Percentiles rank a stretch among this genome's conserved stretches.
phyloP scores from a whole-genome alignment of 495 filamentous ascomycete genomes.

The Melanomma pulvis-pyrius region DNA sequence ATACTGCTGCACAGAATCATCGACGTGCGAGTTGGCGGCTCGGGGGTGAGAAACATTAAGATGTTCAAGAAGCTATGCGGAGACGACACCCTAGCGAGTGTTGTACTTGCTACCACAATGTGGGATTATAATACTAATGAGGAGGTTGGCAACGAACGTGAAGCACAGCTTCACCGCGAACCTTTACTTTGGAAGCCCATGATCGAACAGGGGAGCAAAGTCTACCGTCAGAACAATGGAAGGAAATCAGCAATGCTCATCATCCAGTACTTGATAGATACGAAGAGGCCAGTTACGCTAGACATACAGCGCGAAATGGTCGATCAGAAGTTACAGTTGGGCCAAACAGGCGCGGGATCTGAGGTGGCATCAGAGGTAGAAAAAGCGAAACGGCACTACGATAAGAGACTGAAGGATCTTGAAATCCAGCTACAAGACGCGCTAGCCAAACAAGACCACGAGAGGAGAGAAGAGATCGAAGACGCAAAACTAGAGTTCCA shows the following conservation, averaged over 20 bases:
- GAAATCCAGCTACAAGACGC: conserved; percentile 6
- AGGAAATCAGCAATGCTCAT: conserved; percentile 5
- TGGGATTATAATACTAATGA: conserved; percentile 15
- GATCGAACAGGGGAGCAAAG: conserved; percentile 22
- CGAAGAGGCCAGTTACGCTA: not conserved
- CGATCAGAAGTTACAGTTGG: not conserved
- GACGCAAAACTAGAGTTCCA: conserved; percentile 1
- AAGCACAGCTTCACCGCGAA: conserved; percentile 22
- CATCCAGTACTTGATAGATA: conserved; percentile 13
- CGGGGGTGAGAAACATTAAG: conserved; percentile 9
- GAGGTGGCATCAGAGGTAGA: conserved; percentile 14
- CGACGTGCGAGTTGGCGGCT: conserved; percentile 1
- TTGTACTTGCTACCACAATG: conserved; percentile 24
- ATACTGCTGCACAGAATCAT: conserved; percentile 20
- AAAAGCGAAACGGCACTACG: conserved; percentile 4
- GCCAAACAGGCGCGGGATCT: conserved; percentile 4
- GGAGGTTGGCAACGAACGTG: conserved; percentile 6
- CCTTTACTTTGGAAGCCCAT: conserved; percentile 41
- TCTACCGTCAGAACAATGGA: conserved; percentile 12
- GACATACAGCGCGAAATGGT: conserved; percentile 23
- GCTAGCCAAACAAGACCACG: not conserved
- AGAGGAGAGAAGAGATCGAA: conserved; percentile 8
- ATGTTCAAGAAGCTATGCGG: conserved; percentile 29
- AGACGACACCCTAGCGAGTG: conserved; percentile 12
- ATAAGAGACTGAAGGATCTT: conserved; percentile 1